Evolutionary conservation across 305 asterid species (phyloP), one percentile per base, ranked within the genome.

Genomic region (Fraxinus platypoda): DNA sequence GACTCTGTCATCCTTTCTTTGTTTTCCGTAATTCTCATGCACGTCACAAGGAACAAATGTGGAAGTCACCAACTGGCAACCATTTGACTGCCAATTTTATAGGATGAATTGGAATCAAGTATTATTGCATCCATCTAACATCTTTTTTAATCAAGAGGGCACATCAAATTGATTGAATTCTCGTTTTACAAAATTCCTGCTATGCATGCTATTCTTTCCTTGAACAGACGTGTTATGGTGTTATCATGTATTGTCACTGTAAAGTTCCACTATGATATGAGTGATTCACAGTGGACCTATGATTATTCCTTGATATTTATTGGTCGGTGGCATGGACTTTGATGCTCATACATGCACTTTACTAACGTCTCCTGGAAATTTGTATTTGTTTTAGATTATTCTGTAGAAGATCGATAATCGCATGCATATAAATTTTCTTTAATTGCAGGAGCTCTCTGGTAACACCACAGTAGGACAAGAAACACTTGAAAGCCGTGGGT

Each of bases 401-500:
- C 52, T 17, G 81, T 78, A 84, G 91, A 88, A 82, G 49, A 31
- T 72, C 1, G 25, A 31, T 7, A 70, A 71, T 72, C 15, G 6
- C 26, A 31, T 85, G 70, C 19, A 35, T 62, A 77, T 62, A 77
- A 77, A 77, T 28, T 77, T 15, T 74, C 52, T 30, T 34, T 17
- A 4, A 9, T 38, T 43, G 41, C 81, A 86, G 89, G 78, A 23
- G 25, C 81, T 46, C 19, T 33, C 84, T 1, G 86, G 90, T 76
- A 90, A 88, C 80, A 83, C 86, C 34, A 88, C 94, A 37, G n/a
- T 92, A 31, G 98, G 97, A 75, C 79, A 73, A 59, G 89, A 85
- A 84, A 86, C 90, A 9, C 97, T 94, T 81, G 90, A 83, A 81
- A 81, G 68, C 76, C 95, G 90, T 2, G 97, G 97, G 3, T 81